Percentiles rank a stretch among this genome's conserved stretches.
Conservation (phyloP, 306 rosid species). For the Geum urbanum region DNA sequence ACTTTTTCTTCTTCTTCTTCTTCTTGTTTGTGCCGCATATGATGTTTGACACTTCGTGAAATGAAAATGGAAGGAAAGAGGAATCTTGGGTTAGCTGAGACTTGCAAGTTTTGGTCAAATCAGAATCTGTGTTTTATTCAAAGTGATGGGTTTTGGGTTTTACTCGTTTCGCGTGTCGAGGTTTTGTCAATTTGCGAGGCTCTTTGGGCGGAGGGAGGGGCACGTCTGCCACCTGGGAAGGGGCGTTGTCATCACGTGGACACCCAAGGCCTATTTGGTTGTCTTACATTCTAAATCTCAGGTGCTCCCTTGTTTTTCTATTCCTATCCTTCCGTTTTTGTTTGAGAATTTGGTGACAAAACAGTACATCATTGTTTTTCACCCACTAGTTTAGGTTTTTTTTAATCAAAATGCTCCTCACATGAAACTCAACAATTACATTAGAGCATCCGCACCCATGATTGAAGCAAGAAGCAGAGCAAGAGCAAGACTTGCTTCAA, state of each 20-base stretch:
- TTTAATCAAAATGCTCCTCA: no score
- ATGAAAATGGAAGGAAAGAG: not conserved
- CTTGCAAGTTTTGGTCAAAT: not conserved
- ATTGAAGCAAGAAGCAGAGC: no score
- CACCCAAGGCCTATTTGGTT: not conserved
- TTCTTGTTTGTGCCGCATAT: not conserved
- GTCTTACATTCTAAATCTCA: no score
- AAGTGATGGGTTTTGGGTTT: not conserved
- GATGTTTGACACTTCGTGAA: not conserved
- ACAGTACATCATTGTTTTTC: no score
- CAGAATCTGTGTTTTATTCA: not conserved
- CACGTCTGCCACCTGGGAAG: not conserved
- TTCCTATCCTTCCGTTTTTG: no score
- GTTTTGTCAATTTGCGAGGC: not conserved
- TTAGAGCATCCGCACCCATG: no score
- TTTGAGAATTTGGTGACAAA: no score
- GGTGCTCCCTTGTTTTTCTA: no score
- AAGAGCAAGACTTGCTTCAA: no score
- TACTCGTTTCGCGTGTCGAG: constrained; percentile 3
- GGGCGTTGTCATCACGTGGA: not conserved
- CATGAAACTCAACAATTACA: no score
- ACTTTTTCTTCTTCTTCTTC: no score
- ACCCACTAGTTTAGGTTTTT: no score
- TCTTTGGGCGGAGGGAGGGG: not conserved
- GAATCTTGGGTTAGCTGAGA: not conserved